phyloP scores from a whole-genome alignment of 2,329 filamentous ascomycete genomes.

The Cladorrhinum sp. region DNA sequence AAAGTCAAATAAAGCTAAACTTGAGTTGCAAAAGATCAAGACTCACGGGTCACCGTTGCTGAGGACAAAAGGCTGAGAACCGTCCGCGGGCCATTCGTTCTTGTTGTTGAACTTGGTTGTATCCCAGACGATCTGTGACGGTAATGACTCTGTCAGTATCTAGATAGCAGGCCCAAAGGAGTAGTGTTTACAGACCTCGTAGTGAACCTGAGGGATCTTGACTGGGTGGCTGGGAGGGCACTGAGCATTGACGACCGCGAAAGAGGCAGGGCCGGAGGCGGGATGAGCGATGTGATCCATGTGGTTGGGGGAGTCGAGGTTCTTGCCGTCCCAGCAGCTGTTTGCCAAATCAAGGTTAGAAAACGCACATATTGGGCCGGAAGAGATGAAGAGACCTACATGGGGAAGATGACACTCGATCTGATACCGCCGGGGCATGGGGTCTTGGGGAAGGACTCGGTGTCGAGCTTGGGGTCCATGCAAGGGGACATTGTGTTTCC shows the following conservation, averaged over 20 bases:
- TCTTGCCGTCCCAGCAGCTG: constrained; percentile 47
- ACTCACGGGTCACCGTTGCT: constrained; percentile 27
- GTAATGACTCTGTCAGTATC: constrained; percentile 12
- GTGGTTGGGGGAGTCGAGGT: constrained; percentile 42
- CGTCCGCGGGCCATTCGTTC: constrained; percentile 34
- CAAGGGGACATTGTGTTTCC: constrained; percentile 26
- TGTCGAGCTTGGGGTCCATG: constrained; percentile 24
- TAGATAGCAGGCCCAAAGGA: background rate
- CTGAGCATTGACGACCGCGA: constrained; percentile 33
- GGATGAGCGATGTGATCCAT: constrained; percentile 43
- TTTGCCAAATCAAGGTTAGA: constrained; percentile 37
- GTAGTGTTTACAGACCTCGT: constrained; percentile 29
- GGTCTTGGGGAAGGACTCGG: constrained; percentile 23
- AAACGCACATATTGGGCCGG: too few species aligned
- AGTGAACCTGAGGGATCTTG: constrained; percentile 34
- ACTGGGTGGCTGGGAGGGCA: constrained; percentile 27
- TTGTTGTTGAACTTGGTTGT: constrained; percentile 34
- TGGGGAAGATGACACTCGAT: constrained; percentile 29
- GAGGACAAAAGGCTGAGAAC: constrained; percentile 31
- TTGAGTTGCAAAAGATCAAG: too few species aligned
- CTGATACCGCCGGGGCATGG: constrained; percentile 29
- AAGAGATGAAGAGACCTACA: constrained; percentile 15
- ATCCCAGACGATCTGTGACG: constrained; percentile 24
- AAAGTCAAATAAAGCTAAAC: background rate
- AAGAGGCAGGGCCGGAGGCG: constrained; percentile 38